Percentiles rank a stretch among this genome's conserved stretches.
Conservation (phyloP, 768 basidiomycete species). For the Lepiota venenata region DNA sequence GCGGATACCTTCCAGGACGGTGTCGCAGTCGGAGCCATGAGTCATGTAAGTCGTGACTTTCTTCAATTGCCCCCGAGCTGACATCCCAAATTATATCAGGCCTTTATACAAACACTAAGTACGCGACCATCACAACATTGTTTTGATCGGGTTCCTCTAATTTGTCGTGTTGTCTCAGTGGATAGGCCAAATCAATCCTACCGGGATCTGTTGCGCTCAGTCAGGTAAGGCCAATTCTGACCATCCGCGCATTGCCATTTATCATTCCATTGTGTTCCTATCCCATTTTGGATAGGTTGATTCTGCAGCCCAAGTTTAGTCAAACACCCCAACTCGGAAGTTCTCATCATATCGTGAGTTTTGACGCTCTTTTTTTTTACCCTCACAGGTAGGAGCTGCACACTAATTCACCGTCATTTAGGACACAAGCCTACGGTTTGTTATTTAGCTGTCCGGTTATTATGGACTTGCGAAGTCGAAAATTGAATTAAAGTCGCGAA, state of each 20-base stretch:
- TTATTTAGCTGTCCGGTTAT: slow-evolving; percentile 19
- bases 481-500: too few species aligned
- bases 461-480: background rate
- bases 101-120: slow-evolving; percentile 55
- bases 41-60: slow-evolving; percentile 48
- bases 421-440: slow-evolving; percentile 34
- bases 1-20: slow-evolving; percentile 65
- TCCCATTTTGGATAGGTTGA: slow-evolving; percentile 32
- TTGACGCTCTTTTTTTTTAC: background rate
- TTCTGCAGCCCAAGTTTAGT: slow-evolving; percentile 56
- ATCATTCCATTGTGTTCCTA: background rate
- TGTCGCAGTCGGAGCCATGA: slow-evolving; percentile 76
- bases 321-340: slow-evolving; percentile 75
- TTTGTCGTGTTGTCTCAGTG: slow-evolving; percentile 20
- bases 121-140: slow-evolving; percentile 12
- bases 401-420: slow-evolving; percentile 13
- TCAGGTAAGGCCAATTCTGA: slow-evolving; percentile 38
- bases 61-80: background rate
- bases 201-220: slow-evolving; percentile 51
- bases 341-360: slow-evolving; percentile 61
- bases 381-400: background rate
- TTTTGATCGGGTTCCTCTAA: background rate
- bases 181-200: slow-evolving; percentile 61
- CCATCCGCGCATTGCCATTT: too few species aligned
- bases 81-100: slow-evolving; percentile 34